phyloP scores from a whole-genome alignment of 2,329 filamentous ascomycete genomes.

The Juglanconis sp. region DNA sequence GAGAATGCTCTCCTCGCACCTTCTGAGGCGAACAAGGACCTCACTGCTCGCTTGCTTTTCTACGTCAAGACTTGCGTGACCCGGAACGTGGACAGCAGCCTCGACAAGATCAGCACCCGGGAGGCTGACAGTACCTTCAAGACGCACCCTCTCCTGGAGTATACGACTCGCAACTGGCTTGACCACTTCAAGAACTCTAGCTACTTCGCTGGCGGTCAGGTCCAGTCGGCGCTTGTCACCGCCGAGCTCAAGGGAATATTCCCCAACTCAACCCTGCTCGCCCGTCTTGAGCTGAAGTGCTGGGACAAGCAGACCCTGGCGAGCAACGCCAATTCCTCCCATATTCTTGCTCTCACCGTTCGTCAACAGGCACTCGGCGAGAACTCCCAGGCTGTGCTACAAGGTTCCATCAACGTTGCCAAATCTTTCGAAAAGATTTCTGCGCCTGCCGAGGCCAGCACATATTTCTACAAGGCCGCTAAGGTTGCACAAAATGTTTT shows the following conservation, averaged over 20 bases:
- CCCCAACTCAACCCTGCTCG: conserved; percentile 18
- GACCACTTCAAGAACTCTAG: conserved; percentile 17
- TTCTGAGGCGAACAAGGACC: conserved; percentile 19
- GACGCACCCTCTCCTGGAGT: conserved; percentile 17
- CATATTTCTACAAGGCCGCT: conserved; percentile 18
- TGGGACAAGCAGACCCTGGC: conserved; percentile 19
- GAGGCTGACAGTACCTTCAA: conserved; percentile 16
- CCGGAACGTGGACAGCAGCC: conserved; percentile 17
- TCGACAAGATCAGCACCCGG: conserved; percentile 11
- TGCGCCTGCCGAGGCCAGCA: conserved; percentile 16
- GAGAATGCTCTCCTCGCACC: conserved; percentile 14
- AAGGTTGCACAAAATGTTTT: conserved; percentile 17
- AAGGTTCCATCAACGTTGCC: conserved; percentile 17
- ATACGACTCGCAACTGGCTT: conserved; percentile 18
- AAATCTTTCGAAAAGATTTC: conserved; percentile 17
- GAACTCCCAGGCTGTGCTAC: conserved; percentile 14
- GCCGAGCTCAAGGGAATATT: conserved; percentile 13
- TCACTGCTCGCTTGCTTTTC: conserved; percentile 16
- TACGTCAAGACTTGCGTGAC: conserved; percentile 19
- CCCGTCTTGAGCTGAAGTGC: conserved; percentile 18
- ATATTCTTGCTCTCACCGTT: conserved; percentile 13
- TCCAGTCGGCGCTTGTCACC: conserved; percentile 9
- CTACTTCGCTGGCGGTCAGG: conserved; percentile 14
- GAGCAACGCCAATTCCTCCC: conserved; percentile 11
- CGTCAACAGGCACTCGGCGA: conserved; percentile 13